A percentile compares a stretch with the other conserved stretches of the same genome.
Conservation (phyloP, 2,329 filamentous ascomycete species). For the Fulvia fulva region DNA sequence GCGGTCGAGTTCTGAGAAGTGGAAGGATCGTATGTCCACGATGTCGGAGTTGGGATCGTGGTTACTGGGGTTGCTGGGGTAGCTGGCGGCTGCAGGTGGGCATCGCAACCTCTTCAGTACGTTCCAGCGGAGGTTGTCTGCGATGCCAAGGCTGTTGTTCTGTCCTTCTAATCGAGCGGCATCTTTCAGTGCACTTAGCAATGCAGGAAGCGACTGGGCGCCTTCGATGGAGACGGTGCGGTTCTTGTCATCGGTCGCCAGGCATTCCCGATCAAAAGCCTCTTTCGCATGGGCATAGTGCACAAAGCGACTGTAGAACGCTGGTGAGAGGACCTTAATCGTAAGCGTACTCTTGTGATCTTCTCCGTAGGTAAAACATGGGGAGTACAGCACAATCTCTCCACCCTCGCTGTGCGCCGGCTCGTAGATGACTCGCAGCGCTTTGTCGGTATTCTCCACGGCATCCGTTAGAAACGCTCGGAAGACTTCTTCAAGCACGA, state of each 20-base stretch:
- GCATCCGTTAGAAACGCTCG: slow-evolving; percentile 41
- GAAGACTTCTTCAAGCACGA: slow-evolving; percentile 38
- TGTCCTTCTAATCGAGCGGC: not conserved
- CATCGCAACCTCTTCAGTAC: slow-evolving; percentile 39
- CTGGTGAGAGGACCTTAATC: slow-evolving; percentile 59
- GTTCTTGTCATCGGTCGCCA: slow-evolving; percentile 50
- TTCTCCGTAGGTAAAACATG: slow-evolving; percentile 35
- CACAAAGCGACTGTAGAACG: slow-evolving; percentile 64
- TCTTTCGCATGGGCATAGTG: slow-evolving; percentile 60
- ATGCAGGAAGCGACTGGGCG: slow-evolving; percentile 49
- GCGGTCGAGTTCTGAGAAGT: slow-evolving; percentile 39
- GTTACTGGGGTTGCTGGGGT: slow-evolving; percentile 25
- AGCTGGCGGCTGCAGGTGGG: slow-evolving; percentile 37
- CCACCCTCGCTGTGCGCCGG: slow-evolving; percentile 40
- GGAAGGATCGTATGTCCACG: slow-evolving; percentile 36
- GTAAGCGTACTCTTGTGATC: slow-evolving; percentile 45
- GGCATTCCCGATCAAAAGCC: slow-evolving; percentile 57
- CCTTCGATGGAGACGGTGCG: slow-evolving; percentile 56
- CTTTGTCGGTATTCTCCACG: slow-evolving; percentile 44
- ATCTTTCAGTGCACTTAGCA: slow-evolving; percentile 35
- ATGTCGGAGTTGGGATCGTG: slow-evolving; percentile 10
- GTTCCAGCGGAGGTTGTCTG: slow-evolving; percentile 35
- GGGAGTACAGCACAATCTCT: slow-evolving; percentile 32
- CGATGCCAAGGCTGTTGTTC: not conserved
- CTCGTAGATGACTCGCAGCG: slow-evolving; percentile 52